These are phyloP conservation scores for Sporobolomyces phaffii DNA, from an alignment of 768 basidiomycete species.

Conservation along the genomic window DNA sequence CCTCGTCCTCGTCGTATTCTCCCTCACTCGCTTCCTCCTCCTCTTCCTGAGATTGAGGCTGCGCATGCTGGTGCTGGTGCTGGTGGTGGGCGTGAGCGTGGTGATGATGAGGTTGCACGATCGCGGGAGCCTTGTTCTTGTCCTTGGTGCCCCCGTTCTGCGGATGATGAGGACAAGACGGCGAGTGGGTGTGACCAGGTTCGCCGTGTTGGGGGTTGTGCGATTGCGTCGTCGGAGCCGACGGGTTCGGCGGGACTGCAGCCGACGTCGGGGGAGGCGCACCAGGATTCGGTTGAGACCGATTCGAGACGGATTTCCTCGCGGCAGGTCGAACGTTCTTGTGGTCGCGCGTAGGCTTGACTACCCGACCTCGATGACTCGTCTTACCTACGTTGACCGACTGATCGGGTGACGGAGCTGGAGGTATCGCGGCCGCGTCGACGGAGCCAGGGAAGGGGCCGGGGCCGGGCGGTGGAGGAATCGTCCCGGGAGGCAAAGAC, in stretches of 20 bases:
- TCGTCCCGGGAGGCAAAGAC: conserved; percentile 69
- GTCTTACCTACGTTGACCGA: neutral
- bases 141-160: conserved; percentile 42
- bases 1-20: conserved; percentile 61
- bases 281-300: neutral
- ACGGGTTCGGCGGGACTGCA: conserved; percentile 13
- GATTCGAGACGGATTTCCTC: conserved; percentile 5
- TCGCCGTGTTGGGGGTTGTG: conserved; percentile 31
- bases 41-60: conserved; percentile 55
- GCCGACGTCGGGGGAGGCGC: conserved; percentile 17
- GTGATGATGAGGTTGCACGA: conserved; percentile 53
- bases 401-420: conserved; percentile 25
- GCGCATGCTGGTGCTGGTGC: conserved; percentile 52
- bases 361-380: conserved; percentile 27
- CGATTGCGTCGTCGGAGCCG: conserved; percentile 9
- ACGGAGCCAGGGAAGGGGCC: conserved; percentile 98
- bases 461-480: conserved; percentile 88
- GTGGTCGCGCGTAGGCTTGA: conserved; percentile 35
- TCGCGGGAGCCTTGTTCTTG: conserved; percentile 45
- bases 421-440: conserved; percentile 69
- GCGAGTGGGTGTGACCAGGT: conserved; percentile 39
- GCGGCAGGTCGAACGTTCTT: conserved; percentile 39
- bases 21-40: conserved; percentile 62
- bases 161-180: conserved; percentile 40
- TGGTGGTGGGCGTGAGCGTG: conserved; percentile 50